Evolutionary conservation across 805 yeast species (phyloP).

Genomic region (Kurtzmaniella cleridarum): DNA sequence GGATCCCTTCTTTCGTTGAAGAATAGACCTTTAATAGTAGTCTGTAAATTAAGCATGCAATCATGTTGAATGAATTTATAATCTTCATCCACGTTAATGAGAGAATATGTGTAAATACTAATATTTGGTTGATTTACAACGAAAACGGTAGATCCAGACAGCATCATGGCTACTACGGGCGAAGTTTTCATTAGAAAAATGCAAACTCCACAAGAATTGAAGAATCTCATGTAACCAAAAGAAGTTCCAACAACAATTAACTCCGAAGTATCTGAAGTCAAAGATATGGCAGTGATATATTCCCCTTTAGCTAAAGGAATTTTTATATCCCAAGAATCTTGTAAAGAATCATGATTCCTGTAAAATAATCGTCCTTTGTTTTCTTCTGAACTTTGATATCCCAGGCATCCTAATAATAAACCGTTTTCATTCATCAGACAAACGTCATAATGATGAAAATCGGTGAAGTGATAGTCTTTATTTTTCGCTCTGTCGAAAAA

Average conservation of each 20-base stretch:
- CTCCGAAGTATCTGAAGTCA: constrained; percentile 36
- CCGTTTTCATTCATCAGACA: constrained; percentile 71
- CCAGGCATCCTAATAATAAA: constrained; percentile 48
- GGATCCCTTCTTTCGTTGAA: constrained; percentile 91
- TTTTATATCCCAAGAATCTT: constrained; percentile 66
- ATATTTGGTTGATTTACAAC: constrained; percentile 38
- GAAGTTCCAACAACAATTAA: constrained; percentile 67
- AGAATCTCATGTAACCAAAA: constrained; percentile 67
- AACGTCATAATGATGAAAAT: constrained; percentile 62
- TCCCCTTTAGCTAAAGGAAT: constrained; percentile 54
- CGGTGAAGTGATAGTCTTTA: constrained; percentile 83
- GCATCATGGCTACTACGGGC: constrained; percentile 70
- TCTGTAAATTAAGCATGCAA: constrained; percentile 28
- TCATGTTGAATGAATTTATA: constrained; percentile 36
- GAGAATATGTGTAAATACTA: constrained; percentile 39
- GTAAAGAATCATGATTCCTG: constrained; percentile 61
- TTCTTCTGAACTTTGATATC: constrained; percentile 12
- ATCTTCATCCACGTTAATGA: constrained; percentile 42
- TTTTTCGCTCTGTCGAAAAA: constrained; percentile 76
- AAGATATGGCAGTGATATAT: constrained; percentile 59
- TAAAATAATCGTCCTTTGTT: constrained; percentile 46
- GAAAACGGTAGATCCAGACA: constrained; percentile 50
- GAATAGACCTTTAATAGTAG: constrained; percentile 60
- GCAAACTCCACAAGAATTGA: constrained; percentile 70
- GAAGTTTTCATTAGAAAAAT: constrained; percentile 61